phyloP scores from a whole-genome alignment of 2,329 filamentous ascomycete species.

The Pseudogymnoascus sp. region DNA sequence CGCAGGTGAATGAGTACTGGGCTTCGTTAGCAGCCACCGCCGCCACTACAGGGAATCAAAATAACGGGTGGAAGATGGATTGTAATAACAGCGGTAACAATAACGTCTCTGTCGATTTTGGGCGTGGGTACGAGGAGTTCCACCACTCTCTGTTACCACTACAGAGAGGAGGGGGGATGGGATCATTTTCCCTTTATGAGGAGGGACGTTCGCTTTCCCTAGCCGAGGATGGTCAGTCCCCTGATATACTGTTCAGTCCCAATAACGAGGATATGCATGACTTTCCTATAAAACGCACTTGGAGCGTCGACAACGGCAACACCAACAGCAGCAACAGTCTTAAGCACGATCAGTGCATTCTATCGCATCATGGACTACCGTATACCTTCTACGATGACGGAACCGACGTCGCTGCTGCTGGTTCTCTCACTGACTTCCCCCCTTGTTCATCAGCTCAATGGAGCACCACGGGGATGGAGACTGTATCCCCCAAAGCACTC shows the following conservation, averaged over 20 bases:
- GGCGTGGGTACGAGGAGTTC: not conserved
- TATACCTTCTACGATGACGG: not conserved
- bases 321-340: not conserved
- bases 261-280: not conserved
- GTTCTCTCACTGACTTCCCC: not conserved
- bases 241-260: not conserved
- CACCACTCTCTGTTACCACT: not conserved
- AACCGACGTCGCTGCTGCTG: fast-evolving
- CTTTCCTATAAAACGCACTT: not conserved
- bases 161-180: not conserved
- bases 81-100: not conserved
- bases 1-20: not conserved
- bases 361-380: not conserved
- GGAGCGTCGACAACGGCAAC: not conserved
- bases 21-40: no score
- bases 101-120: not conserved
- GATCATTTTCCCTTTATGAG: not conserved
- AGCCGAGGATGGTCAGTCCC: not conserved
- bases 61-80: not conserved
- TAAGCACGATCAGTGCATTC: not conserved
- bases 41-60: not conserved
- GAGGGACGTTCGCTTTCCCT: not conserved
- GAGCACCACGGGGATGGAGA: not conserved
- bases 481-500: not conserved
- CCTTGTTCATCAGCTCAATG: not conserved